Conservation (phyloP, 208 protist genomes). For the Strigomonas culicis region DNA sequence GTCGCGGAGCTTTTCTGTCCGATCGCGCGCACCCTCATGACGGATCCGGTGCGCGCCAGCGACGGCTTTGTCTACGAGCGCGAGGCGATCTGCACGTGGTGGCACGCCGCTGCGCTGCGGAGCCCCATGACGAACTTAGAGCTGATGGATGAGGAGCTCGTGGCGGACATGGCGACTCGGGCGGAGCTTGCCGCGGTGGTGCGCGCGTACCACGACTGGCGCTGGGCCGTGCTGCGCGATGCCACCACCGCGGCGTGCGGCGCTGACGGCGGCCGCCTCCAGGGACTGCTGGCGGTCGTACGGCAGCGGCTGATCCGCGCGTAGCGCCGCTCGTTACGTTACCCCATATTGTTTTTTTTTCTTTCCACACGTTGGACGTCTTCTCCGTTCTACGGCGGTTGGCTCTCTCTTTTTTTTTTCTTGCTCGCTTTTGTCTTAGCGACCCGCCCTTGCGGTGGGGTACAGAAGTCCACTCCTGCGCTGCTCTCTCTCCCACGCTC, state of each 20-base stretch:
- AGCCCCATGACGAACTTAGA: slow-evolving; percentile 69
- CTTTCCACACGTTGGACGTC: too few relatives aligned
- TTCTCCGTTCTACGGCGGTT: too few relatives aligned
- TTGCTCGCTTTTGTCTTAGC: too few relatives aligned
- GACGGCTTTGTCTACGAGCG: slow-evolving; percentile 89
- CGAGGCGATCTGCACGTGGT: slow-evolving; percentile 72
- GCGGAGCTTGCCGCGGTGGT: slow-evolving; percentile 21
- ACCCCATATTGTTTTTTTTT: neutral
- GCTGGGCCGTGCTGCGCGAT: neutral
- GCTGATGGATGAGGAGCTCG: slow-evolving; percentile 20
- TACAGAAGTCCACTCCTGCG: too few relatives aligned
- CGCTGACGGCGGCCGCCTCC: too few relatives aligned
- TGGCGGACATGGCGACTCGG: slow-evolving; percentile 29
- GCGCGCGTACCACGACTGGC: slow-evolving; percentile 12
- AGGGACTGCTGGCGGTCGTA: too few relatives aligned
- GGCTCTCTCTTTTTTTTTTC: neutral
- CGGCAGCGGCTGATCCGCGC: too few relatives aligned
- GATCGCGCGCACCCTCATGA: slow-evolving; percentile 77
- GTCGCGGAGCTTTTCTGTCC: slow-evolving; percentile 57
- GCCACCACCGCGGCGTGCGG: too few relatives aligned
- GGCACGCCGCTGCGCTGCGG: slow-evolving; percentile 24
- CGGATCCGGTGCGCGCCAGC: slow-evolving; percentile 72
- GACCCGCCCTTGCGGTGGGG: too few relatives aligned
- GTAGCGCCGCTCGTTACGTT: too few relatives aligned
- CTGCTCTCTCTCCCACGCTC: too few relatives aligned